phyloP scores from a whole-genome alignment of 2,329 filamentous ascomycete genomes.

The Annulohypoxylon truncatum region DNA sequence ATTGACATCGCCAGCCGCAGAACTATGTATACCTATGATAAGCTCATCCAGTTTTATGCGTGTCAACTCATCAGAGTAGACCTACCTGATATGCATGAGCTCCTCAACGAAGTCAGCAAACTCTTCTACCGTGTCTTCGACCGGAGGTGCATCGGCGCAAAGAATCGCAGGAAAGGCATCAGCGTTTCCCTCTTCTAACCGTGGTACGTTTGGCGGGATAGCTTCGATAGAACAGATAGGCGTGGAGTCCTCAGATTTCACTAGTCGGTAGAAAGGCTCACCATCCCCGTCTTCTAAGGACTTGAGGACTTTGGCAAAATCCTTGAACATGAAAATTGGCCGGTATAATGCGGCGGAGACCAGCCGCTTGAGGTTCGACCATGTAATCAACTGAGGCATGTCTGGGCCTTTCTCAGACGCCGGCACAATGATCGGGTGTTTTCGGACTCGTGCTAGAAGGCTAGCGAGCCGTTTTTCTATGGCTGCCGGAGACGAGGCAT shows the following conservation, averaged over 20 bases:
- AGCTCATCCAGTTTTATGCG: not conserved
- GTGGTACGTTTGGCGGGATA: conserved; percentile 50
- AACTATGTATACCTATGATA: conserved; percentile 40
- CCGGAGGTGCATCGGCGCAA: conserved; percentile 56
- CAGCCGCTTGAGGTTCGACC: conserved; percentile 59
- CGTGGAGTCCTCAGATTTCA: conserved; percentile 28
- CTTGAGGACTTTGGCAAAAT: conserved; percentile 57
- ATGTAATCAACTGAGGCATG: conserved; percentile 63
- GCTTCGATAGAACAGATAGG: conserved; percentile 49
- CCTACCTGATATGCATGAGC: conserved; percentile 50
- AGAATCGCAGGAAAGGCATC: conserved; percentile 60
- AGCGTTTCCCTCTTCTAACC: conserved; percentile 50
- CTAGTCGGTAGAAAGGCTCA: conserved; percentile 55
- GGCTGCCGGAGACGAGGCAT: conserved; percentile 51
- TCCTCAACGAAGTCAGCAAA: conserved; percentile 51
- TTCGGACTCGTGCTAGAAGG: conserved; percentile 57
- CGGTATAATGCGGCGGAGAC: conserved; percentile 58
- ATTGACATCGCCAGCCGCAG: conserved; percentile 58
- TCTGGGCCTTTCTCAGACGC: conserved; percentile 50
- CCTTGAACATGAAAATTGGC: conserved; percentile 56
- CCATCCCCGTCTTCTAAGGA: conserved; percentile 60
- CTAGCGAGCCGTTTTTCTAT: conserved; percentile 54
- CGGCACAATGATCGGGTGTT: conserved; percentile 58
- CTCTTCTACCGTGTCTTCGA: conserved; percentile 49
- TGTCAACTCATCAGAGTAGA: not conserved